Evolutionary conservation across 140 eudicot species (phyloP).

Genomic region (Ambrosia hybrid): DNA sequence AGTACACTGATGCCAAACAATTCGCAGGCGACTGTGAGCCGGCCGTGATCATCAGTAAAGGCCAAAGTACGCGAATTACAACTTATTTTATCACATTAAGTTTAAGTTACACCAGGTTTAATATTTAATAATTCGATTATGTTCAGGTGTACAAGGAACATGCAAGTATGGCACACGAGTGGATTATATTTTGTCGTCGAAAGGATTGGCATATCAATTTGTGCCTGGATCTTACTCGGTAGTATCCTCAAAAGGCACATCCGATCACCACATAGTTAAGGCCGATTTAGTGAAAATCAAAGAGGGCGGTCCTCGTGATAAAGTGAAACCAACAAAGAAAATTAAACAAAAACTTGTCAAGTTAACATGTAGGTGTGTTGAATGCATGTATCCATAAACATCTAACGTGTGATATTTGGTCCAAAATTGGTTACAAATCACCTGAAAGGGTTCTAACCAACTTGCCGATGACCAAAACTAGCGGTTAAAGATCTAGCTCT

Average conservation of each 20-base stretch:
- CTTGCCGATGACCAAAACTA: neutral
- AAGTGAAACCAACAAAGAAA: constrained; percentile 31
- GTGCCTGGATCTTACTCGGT: constrained; percentile 87
- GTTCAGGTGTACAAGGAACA: constrained; percentile 85
- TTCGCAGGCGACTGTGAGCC: constrained; percentile 93
- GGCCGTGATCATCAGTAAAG: constrained; percentile 87
- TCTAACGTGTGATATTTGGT: neutral
- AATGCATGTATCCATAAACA: neutral
- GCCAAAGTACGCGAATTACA: constrained; percentile 61
- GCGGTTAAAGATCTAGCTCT: neutral
- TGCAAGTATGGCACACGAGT: constrained; percentile 96
- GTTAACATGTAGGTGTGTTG: constrained; percentile 16
- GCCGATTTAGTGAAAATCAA: constrained; percentile 57
- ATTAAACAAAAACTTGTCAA: constrained; percentile 39
- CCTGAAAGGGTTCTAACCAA: neutral
- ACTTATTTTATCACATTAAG: neutral
- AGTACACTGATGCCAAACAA: constrained; percentile 62
- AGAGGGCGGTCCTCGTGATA: constrained; percentile 18
- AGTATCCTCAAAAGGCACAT: constrained; percentile 86
- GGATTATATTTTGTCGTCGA: constrained; percentile 68
- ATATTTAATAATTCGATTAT: neutral
- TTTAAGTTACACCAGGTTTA: constrained; percentile 1
- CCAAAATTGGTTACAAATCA: constrained; percentile 5
- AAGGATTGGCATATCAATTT: constrained; percentile 50
- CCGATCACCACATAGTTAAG: constrained; percentile 89